Conservation (phyloP, 768 basidiomycete genomes). For the Russula sp. region DNA sequence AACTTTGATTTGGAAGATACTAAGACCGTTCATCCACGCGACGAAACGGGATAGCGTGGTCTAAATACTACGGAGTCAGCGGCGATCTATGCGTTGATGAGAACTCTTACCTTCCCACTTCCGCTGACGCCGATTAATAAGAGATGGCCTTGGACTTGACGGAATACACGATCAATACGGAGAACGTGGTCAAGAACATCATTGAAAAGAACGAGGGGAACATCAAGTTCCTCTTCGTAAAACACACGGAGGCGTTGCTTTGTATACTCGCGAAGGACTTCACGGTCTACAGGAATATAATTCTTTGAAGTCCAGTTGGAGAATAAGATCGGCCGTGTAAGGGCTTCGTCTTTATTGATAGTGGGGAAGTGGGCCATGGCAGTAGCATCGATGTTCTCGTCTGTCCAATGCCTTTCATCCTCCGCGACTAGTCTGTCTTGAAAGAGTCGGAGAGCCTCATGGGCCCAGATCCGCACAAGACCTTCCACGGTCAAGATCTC, state of each 20-base stretch:
- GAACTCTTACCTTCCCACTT: constrained; percentile 78
- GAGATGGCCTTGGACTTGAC: constrained; percentile 94
- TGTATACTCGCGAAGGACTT: constrained; percentile 88
- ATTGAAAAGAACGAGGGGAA: constrained; percentile 95
- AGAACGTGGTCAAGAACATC: constrained; percentile 97
- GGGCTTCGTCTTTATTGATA: constrained; percentile 79
- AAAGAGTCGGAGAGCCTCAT: constrained; percentile 95
- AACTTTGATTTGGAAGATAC: constrained; percentile 99
- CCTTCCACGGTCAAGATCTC: constrained; percentile 94
- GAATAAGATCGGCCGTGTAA: constrained; percentile 86
- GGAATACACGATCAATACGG: constrained; percentile 97
- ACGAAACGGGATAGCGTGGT: constrained; percentile 97
- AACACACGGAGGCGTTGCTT: constrained; percentile 97
- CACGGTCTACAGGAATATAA: constrained; percentile 92
- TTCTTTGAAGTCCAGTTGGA: constrained; percentile 99
- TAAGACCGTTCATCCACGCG: constrained; percentile 99
- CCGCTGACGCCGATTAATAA: constrained; percentile 97
- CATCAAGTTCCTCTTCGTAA: constrained; percentile 98
- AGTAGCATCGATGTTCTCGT: constrained; percentile 77
- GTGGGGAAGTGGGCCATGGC: constrained; percentile 92
- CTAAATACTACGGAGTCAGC: constrained; percentile 36
- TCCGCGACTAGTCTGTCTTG: constrained; percentile 94
- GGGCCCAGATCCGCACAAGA: constrained; percentile 94
- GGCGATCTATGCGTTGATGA: no score
- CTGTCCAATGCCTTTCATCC: constrained; percentile 92